phyloP scores from a whole-genome alignment of 75 land plant genomes.

The Ceratopteris richardii region DNA sequence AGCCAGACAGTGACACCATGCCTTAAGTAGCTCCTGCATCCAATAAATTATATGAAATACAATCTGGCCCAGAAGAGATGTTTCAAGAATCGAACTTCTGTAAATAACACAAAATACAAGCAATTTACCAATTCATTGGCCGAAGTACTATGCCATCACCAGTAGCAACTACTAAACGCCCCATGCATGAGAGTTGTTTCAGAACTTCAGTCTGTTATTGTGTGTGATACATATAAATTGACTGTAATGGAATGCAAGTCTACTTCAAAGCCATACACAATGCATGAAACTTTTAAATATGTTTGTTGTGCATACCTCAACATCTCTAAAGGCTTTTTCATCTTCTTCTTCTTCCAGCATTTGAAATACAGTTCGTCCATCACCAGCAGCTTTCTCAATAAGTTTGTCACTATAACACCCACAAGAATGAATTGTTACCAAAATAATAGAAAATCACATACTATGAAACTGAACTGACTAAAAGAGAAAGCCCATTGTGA shows the following conservation, averaged over 20 bases:
- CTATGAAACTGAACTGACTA: neutral
- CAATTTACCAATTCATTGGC: conserved; percentile 20
- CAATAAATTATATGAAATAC: neutral
- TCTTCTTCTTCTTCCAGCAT: conserved; percentile 13
- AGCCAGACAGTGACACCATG: conserved; percentile 35
- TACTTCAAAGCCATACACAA: neutral
- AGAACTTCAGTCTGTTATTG: conserved; percentile 31
- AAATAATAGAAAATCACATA: neutral
- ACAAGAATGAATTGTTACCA: neutral
- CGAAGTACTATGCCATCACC: conserved; percentile 28
- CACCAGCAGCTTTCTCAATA: conserved; percentile 28
- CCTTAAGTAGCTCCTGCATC: conserved; percentile 28
- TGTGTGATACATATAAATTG: neutral
- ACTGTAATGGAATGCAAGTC: neutral
- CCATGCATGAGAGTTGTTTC: conserved; percentile 28
- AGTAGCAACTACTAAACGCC: conserved; percentile 28
- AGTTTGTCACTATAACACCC: conserved; percentile 24
- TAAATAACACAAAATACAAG: no score
- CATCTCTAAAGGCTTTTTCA: conserved; percentile 24
- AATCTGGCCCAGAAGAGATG: neutral
- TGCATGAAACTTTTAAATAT: neutral
- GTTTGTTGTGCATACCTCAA: conserved; percentile 19
- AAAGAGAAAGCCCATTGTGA: neutral
- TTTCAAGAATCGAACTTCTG: no score
- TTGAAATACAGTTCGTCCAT: conserved; percentile 6